phyloP scores from a whole-genome alignment of 1,284 basidiomycete species.

The Erythrobasidium hasegawianum region DNA sequence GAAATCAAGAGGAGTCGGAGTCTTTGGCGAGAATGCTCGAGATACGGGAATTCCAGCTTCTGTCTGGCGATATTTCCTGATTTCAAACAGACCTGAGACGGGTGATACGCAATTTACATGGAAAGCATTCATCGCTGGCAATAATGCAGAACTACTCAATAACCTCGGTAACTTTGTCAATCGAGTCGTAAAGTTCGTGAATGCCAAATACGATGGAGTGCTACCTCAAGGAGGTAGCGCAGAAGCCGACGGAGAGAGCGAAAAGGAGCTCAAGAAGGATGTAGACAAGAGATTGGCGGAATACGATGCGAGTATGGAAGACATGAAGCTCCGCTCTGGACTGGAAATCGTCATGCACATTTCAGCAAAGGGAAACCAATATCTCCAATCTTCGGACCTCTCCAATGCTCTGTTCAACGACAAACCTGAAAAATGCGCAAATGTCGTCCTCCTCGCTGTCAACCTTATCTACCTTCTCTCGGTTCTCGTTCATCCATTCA shows the following conservation, averaged over 20 bases:
- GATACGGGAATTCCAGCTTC: conserved; percentile 88
- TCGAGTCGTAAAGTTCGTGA: conserved; percentile 82
- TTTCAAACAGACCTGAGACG: conserved; percentile 89
- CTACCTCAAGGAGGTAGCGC: conserved; percentile 65
- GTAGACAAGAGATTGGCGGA: conserved; percentile 75
- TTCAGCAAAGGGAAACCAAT: conserved; percentile 87
- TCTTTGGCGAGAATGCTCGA: conserved; percentile 91
- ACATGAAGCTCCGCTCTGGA: conserved; percentile 81
- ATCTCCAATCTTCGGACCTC: conserved; percentile 85
- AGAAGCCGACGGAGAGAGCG: conserved; percentile 60
- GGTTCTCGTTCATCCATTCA: conserved; percentile 86
- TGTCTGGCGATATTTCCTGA: conserved; percentile 95
- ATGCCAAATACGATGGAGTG: conserved; percentile 75
- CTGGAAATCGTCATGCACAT: conserved; percentile 84
- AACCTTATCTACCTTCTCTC: conserved; percentile 92
- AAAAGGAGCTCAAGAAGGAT: conserved; percentile 69
- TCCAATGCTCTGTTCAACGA: conserved; percentile 83
- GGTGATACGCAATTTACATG: conserved; percentile 96
- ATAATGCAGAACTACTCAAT: conserved; percentile 91
- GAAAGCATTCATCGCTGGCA: conserved; percentile 88
- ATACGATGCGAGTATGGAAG: conserved; percentile 85
- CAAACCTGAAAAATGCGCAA: conserved; percentile 77
- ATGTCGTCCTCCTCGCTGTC: conserved; percentile 81
- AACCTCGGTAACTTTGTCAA: conserved; percentile 99
- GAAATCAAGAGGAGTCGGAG: conserved; percentile 93